Evolutionary conservation across 2,329 filamentous ascomycete genomes (phyloP), one percentile per base, ranked within the genome.

Genomic region (Fusarium sp.): DNA sequence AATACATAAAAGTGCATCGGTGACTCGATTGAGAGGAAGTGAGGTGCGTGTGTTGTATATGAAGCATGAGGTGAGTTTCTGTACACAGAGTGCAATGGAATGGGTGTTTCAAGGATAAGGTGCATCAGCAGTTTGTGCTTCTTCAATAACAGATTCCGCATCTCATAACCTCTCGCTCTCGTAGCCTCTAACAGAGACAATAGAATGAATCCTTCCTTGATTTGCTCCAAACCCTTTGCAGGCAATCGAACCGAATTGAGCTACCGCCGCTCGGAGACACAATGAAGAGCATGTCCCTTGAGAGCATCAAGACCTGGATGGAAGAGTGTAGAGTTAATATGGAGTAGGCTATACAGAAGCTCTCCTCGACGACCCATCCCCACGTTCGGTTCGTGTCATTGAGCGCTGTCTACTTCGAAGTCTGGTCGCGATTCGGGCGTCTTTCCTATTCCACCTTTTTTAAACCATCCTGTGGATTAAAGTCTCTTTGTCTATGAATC

Each of bases 31-130:
- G 14, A 42, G 14, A 11, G 1, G 39, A 15, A 7, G 7, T 10
- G 22, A 14, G 8, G 22, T 10, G 11, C 1, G 2, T 11, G 38
- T 41, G 13, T n/a, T 8, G 14, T 2, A 8, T 6, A 15, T 6
- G 14, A 14, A n/a, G 6, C 7, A 15, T 9, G 22, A n/a, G 39
- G 13, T 9, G 11, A 41, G 22, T 14, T 9, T 15, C 39, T 10
- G 39, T 22, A 41, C 7, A 12, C 8, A 6, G 13, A 41, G 13
- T 10, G 13, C 15, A 22, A 41, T 41, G 12, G 20, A 22, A 10
- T 6, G 13, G 8, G 22, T 6, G 8, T 41, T 41, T 13, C 39
- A n/a, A 15, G 8, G 39, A 10, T 22, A 41, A 41, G 14, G 22
- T 9, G 5, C 22, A 6, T n/a, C 8, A n/a, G 3, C 13, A 41